phyloP scores from a whole-genome alignment of 306 rosid genomes.

The Canavalia gladiata region DNA sequence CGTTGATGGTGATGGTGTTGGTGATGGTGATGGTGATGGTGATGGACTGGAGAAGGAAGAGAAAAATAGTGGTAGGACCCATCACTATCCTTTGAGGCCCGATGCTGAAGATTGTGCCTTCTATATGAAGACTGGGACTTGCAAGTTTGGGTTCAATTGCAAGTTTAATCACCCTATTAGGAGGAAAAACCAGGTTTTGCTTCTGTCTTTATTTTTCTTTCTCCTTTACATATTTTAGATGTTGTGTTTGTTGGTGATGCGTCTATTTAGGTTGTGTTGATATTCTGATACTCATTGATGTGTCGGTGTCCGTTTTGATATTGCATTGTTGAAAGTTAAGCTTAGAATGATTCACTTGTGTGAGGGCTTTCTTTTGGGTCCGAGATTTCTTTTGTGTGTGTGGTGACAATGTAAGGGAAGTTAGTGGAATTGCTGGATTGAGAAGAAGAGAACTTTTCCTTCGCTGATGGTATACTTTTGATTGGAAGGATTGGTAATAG shows the following conservation, averaged over 20 bases:
- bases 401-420: slow-evolving; percentile 11
- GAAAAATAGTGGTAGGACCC: slow-evolving; percentile 37
- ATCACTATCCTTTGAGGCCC: slow-evolving; percentile 81
- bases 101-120: slow-evolving; percentile 93
- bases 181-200: slow-evolving; percentile 70
- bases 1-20: slow-evolving; percentile 13
- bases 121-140: slow-evolving; percentile 84
- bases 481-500: slow-evolving; percentile 21
- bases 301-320: background rate
- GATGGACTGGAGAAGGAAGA: slow-evolving; percentile 48
- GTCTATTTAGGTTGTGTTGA: slow-evolving; percentile 14
- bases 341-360: slow-evolving; percentile 1
- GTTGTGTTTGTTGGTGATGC: slow-evolving; percentile 30
- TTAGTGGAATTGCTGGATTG: slow-evolving; percentile 7
- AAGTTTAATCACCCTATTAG: slow-evolving; percentile 87
- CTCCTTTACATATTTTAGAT: background rate
- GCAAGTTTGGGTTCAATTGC: slow-evolving; percentile 92
- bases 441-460: slow-evolving; percentile 33
- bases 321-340: slow-evolving; percentile 1
- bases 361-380: slow-evolving; percentile 17
- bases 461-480: slow-evolving; percentile 34
- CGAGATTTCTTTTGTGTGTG: slow-evolving; percentile 21
- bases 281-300: background rate
- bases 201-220: slow-evolving; percentile 5
- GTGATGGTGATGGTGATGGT: background rate